Evolutionary conservation across 2,329 filamentous ascomycete species (phyloP), one percentile per base, ranked within the genome.

Genomic region (Gaeumannomyces sp.): DNA sequence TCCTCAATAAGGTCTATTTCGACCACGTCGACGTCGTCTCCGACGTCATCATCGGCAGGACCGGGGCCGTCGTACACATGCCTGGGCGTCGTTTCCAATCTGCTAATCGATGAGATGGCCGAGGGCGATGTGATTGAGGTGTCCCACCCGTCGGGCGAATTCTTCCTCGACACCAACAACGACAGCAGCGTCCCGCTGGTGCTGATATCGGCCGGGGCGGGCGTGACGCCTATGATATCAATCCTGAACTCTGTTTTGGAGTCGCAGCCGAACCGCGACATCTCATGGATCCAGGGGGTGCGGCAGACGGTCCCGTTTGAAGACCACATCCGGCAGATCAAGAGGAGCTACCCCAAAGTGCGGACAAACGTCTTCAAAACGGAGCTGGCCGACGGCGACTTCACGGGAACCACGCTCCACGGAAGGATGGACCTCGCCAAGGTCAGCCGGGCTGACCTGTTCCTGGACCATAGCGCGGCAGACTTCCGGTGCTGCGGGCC

Each of bases 11-110:
- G 45, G 22, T 73, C 77, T 2, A 76, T 82, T n/a, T 76, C 79
- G 1, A 73, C 75, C 60, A 53, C 45, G 19, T 53, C 45, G 45
- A 53, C 45, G 19, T 53, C 45, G 22, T 45, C 38, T 19, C 14
- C 38, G 38, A 45, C 38, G 14, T 4, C 45, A 19, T 53, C 45
- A 4, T n/a, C 45, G 22, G 22, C 22, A 7, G 45, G 22, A 10
- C 45, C 19, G 45, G 45, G 45, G 22, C 45, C 45, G 45, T 78
- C 80, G 27, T 76, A 78, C 68, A 75, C 81, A 27, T 80, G 86
- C 69, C 83, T 86, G 0, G 89, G 90, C 31, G 82, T 87, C 66
- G 82, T 93, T 25, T 91, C 88, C 62, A 92, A 91, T 72, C 77
- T 89, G 57, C 78, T 93, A 50, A 86, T 92, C 72, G 83, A 87